A percentile compares a stretch with the other conserved stretches of the same genome.
phyloP scores from a whole-genome alignment of 2,329 filamentous ascomycete species.

The Leptographium galeiforme region DNA sequence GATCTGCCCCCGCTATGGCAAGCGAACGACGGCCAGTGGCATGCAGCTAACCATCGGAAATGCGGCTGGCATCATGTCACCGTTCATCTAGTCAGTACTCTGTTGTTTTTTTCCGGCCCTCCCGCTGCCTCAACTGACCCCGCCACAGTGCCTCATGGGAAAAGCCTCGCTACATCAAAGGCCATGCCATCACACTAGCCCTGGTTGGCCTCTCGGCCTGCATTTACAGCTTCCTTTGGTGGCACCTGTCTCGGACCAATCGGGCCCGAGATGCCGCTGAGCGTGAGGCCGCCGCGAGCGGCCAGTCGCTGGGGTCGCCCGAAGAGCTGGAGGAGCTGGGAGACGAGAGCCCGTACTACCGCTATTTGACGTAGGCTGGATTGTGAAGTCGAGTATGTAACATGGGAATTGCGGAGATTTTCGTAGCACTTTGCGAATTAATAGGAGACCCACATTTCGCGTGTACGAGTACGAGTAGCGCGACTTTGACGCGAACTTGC shows the following conservation, averaged over 20 bases:
- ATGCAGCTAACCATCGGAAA: conserved; percentile 10
- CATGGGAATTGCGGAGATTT: too few species aligned
- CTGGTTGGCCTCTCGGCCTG: conserved; percentile 41
- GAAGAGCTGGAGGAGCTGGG: conserved; percentile 36
- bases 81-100: conserved; percentile 42
- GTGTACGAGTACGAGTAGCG: background rate
- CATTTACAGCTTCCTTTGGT: conserved; percentile 41
- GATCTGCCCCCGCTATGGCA: conserved; percentile 63
- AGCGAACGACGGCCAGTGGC: conserved; percentile 33
- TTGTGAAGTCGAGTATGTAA: too few species aligned
- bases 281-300: conserved; percentile 24
- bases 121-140: background rate
- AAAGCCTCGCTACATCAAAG: conserved; percentile 43
- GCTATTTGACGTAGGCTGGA: conserved; percentile 23
- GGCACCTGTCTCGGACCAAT: conserved; percentile 37
- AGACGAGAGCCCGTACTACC: conserved; percentile 36
- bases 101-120: too few species aligned
- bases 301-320: conserved; percentile 20
- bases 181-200: conserved; percentile 47
- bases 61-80: conserved; percentile 35
- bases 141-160: conserved; percentile 27
- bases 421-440: background rate
- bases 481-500: background rate
- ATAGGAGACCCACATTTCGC: background rate
- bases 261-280: conserved; percentile 25